These are phyloP conservation scores for Blastocrithidia nonstop DNA, from an alignment of 208 protist species.

Conservation along the genomic window DNA sequence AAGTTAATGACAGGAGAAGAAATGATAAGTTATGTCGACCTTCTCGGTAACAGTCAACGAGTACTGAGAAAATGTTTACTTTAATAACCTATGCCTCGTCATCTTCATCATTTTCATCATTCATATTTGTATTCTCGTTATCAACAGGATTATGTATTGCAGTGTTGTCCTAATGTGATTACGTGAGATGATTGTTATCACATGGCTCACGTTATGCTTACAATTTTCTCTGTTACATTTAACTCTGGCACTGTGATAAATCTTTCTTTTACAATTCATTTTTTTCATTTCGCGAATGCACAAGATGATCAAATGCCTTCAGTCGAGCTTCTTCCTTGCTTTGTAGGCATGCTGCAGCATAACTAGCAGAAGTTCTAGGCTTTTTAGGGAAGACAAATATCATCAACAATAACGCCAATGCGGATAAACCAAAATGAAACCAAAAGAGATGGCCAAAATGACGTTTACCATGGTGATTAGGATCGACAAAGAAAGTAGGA, in stretches of 20 bases:
- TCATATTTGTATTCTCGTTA: not conserved
- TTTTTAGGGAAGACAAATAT: constrained; percentile 37
- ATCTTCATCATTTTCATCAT: not conserved
- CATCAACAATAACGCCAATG: constrained; percentile 13
- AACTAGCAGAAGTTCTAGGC: constrained; percentile 28
- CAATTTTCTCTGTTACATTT: too few species aligned
- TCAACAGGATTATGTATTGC: not conserved
- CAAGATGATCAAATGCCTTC: too few species aligned
- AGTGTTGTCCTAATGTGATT: not conserved
- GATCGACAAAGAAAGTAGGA: constrained; percentile 52
- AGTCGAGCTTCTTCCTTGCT: constrained; percentile 15
- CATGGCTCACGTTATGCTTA: too few species aligned
- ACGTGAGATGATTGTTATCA: not conserved
- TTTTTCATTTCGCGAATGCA: too few species aligned
- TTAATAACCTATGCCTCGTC: constrained; percentile 26
- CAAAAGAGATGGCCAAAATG: constrained; percentile 62
- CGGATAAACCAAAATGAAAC: constrained; percentile 44
- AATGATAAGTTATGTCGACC: constrained; percentile 33
- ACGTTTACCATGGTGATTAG: constrained; percentile 14
- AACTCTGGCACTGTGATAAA: too few species aligned
- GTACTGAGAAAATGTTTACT: constrained; percentile 50
- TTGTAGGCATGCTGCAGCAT: constrained; percentile 28
- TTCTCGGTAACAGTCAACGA: constrained; percentile 38
- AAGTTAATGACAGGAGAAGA: constrained; percentile 29
- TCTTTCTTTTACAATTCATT: too few species aligned